Conservation (phyloP, 495 filamentous ascomycete genomes). For the Podospora didyma region DNA sequence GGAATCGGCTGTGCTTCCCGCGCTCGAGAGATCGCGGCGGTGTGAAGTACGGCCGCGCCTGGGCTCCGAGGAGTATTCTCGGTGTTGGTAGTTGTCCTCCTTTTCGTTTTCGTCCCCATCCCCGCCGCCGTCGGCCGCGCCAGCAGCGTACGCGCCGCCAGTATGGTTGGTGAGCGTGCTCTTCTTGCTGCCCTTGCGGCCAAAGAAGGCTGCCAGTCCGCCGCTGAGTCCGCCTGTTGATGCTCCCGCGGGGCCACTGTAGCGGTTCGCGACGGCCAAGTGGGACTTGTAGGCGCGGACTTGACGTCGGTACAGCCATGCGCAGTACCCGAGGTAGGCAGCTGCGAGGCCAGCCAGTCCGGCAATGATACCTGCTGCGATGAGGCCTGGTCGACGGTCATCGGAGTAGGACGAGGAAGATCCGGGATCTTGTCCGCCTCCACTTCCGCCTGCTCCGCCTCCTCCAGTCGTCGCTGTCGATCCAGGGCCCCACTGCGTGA, state of each 20-base stretch:
- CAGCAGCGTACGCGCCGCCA: constrained; percentile 6
- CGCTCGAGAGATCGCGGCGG: constrained; percentile 15
- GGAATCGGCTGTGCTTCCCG: constrained; percentile 25
- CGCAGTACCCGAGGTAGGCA: constrained; percentile 65
- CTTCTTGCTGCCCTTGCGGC: constrained; percentile 20
- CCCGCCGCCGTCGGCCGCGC: not conserved
- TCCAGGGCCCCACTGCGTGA: constrained; percentile 33
- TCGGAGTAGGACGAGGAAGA: constrained; percentile 6
- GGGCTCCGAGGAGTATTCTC: not conserved
- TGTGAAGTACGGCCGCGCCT: not conserved
- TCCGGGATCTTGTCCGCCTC: constrained; percentile 1
- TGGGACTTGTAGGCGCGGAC: constrained; percentile 59
- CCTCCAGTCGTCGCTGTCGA: constrained; percentile 30
- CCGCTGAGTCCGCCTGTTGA: constrained; percentile 8
- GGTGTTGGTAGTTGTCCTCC: constrained; percentile 4
- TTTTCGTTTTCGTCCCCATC: constrained; percentile 12
- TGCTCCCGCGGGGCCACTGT: constrained; percentile 18
- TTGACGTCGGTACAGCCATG: constrained; percentile 64
- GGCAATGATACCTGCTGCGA: constrained; percentile 61
- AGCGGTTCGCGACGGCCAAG: constrained; percentile 51
- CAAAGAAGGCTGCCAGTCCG: constrained; percentile 19
- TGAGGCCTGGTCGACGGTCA: constrained; percentile 52
- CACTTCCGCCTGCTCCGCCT: not conserved
- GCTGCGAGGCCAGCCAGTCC: constrained; percentile 55
- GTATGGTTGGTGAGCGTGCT: constrained; percentile 12